Evolutionary conservation across 129 eudicot species (phyloP), one percentile per base, ranked within the genome.

Genomic region (Lonicera japonica): DNA sequence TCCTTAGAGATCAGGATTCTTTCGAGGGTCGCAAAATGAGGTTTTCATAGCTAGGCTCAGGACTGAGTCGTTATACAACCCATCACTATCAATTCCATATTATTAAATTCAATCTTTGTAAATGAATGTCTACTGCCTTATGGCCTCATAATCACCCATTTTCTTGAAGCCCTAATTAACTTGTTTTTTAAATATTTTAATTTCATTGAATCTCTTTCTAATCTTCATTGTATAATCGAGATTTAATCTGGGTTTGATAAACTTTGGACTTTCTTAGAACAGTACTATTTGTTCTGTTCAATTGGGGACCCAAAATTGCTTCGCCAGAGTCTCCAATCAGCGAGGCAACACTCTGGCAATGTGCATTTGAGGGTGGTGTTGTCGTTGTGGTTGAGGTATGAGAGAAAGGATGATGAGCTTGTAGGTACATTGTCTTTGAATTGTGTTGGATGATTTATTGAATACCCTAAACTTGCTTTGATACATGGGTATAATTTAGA

Each of bases 341-440:
- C 88, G 14, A 66, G 94, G 4, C 81, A 73, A 43, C 81, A 76
- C 53, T 86, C 94, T 8, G 67, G 64, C 21, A 83, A 79, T 43
- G 71, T 75, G 21, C 82, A 82, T 48, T 76, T 75, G 0, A 82
- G 76, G 73, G 88, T 79, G 18, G 83, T 86, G 4, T 59, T 86
- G 22, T 76, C 88, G 11, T 75, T 86, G 23, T 86, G 94, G 94
- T 63, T 86, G 50, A 51, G 86, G 62, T 86, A 63, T 25, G 94
- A 86, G 68, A 71, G 94, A 67, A 76, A 86, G 55, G 94, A 86
- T 11, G 88, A 79, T n/a, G n/a, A 86, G 52, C 83, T 85, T 72
- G 81, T 75, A 22, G 88, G 94, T 18, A 67, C 70, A 50, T 76
- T 79, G 11, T 39, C 77, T 14, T 56, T 85, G 52, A 82, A 79